phyloP scores from a whole-genome alignment of 108 stramenopile genomes.

The Pseudonitzschia pungens region DNA sequence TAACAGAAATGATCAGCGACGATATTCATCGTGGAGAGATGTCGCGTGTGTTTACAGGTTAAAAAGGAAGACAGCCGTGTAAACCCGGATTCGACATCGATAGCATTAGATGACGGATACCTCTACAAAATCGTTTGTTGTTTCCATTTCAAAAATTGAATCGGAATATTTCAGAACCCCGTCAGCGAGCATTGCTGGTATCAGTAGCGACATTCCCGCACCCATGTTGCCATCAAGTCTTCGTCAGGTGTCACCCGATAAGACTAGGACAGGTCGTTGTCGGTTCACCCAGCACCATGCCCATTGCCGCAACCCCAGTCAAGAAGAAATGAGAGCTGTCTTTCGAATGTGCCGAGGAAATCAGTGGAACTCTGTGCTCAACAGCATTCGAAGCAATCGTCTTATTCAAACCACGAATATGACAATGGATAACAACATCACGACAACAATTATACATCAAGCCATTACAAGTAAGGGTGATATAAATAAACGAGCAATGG shows the following conservation, averaged over 20 bases:
- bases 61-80: not conserved
- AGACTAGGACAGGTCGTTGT: not conserved
- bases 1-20: too few relatives aligned
- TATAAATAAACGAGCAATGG: slow-evolving; percentile 34
- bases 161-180: too few relatives aligned
- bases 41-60: too few relatives aligned
- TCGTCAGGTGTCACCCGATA: slow-evolving; percentile 4
- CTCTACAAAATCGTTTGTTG: too few relatives aligned
- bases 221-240: not conserved
- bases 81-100: too few relatives aligned
- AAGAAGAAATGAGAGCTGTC: slow-evolving; percentile 40
- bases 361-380: slow-evolving; percentile 40
- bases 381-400: slow-evolving; percentile 36
- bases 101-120: too few relatives aligned
- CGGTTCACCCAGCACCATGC: not conserved
- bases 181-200: not conserved
- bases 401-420: slow-evolving; percentile 36
- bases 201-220: not conserved
- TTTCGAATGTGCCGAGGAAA: slow-evolving; percentile 44
- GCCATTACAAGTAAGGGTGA: slow-evolving; percentile 58
- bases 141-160: too few relatives aligned
- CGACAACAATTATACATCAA: slow-evolving; percentile 64
- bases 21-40: not conserved
- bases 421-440: slow-evolving; percentile 60
- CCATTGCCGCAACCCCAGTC: slow-evolving; percentile 1